Base-by-base conservation (phyloP, 2,329 filamentous ascomycete genomes). In the Colletotrichum lentis region DNA sequence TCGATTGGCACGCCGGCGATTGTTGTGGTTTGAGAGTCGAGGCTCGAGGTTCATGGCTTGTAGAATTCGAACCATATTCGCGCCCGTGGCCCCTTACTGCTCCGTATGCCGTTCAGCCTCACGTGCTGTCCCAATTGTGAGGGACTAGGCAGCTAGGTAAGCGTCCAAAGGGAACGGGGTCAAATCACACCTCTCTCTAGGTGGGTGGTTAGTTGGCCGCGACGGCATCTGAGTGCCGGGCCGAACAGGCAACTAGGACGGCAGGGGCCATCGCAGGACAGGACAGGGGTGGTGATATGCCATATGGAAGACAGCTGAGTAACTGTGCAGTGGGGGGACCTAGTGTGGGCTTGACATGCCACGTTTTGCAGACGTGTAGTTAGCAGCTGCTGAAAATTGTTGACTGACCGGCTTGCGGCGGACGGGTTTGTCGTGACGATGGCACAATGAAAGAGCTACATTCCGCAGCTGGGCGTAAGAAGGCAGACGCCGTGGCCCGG, bases 151-250 rank as follows among this genome's bases (percentile, higher is more conserved):
- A 14, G 44, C 41, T 55, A 35, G 47, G 53, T 35, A 14, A 41
- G 39, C 5, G 31, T 35, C 54, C 50, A 46, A 44, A 43, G 44
- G 27, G 7, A 31, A 58, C 20, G 43, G 27, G 53, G 37, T 57
- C 41, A 64, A 54, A 59, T 53, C 64, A 64, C 62, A 47, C 7
- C 24, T 10, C 16, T 18, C 18, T 11, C 18, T 14, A 44, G 41
- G 18, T 24, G 3, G 41, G 18, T 24, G 3, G n/a, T 11, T 18
- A 57, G 49, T 41, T 47, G 35, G 44, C n/a, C 18, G 22, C n/a
- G 60, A 24, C 61, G 65, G 65, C 62, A 53, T 56, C 55, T 54
- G 55, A 49, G 49, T 69, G 66, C 55, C 66, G 66, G 66, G 43
- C 66, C 54, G 62, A 69, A 52, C 11, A 61, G 64, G 20, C 50